Percentiles rank a stretch among this genome's conserved stretches.
Evolutionary conservation across 108 stramenopile genomes (phyloP).

Genomic region (Pseudonitzschia multiseries): DNA sequence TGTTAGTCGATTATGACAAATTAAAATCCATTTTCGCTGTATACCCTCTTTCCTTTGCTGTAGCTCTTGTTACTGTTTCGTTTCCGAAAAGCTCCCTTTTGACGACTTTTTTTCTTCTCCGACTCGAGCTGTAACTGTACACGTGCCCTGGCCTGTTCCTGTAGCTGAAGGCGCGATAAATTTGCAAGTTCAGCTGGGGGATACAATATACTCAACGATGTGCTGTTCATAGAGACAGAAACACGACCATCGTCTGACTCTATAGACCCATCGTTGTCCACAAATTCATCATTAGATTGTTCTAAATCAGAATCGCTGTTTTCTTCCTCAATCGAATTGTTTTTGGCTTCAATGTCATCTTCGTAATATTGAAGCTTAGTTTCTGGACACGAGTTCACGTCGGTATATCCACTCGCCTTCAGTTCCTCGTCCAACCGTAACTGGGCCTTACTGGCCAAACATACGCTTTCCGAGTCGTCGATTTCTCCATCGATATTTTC

Average conservation of each 20-base stretch:
- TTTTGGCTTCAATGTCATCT: constrained; percentile 24
- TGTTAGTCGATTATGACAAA: no score
- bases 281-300: constrained; percentile 47
- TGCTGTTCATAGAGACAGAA: constrained; percentile 17
- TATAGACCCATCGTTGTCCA: constrained; percentile 46
- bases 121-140: constrained; percentile 73
- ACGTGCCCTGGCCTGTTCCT: constrained; percentile 68
- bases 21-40: neutral
- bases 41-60: constrained; percentile 80
- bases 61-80: constrained; percentile 82
- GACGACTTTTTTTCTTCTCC: constrained; percentile 56
- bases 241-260: constrained; percentile 23
- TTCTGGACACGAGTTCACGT: constrained; percentile 64
- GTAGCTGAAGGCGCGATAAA: constrained; percentile 47
- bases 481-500: constrained; percentile 32
- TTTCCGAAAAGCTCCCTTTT: constrained; percentile 75
- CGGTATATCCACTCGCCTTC: constrained; percentile 77
- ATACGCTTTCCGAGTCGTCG: constrained; percentile 14
- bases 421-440: constrained; percentile 79
- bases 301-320: constrained; percentile 22
- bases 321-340: constrained; percentile 24
- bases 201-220: neutral
- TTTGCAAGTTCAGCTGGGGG: constrained; percentile 19
- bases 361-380: constrained; percentile 77
- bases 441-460: constrained; percentile 44